Conservation (phyloP, 1,284 basidiomycete genomes). For the Apiotrichum laibachii region DNA sequence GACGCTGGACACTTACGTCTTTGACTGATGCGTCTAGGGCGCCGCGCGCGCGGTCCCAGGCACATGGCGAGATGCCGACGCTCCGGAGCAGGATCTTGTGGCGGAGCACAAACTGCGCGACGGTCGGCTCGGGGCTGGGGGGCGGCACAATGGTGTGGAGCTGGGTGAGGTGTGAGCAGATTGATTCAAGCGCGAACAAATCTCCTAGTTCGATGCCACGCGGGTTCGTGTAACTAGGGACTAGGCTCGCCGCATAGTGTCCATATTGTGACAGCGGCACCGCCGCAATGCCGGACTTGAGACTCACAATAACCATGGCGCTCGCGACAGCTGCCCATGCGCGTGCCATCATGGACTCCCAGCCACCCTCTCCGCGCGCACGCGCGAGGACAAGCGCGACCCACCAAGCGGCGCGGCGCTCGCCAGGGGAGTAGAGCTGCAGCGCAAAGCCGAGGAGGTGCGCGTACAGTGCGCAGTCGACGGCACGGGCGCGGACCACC, state of each 20-base stretch:
- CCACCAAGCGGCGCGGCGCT: constrained; percentile 39
- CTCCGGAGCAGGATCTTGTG: constrained; percentile 15
- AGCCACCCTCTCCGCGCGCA: neutral
- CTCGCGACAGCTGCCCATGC: constrained; percentile 26
- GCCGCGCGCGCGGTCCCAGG: neutral
- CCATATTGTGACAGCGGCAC: too few relatives aligned
- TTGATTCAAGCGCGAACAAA: too few relatives aligned
- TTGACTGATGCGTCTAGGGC: neutral
- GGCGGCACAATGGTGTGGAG: constrained; percentile 15
- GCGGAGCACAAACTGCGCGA: constrained; percentile 15
- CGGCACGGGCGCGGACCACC: constrained; percentile 25
- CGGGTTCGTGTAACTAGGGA: too few relatives aligned
- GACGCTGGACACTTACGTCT: neutral
- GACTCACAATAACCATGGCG: constrained; percentile 36
- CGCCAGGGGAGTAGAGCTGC: constrained; percentile 24
- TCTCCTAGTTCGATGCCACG: too few relatives aligned
- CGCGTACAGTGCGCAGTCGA: constrained; percentile 41
- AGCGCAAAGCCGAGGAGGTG: constrained; percentile 28
- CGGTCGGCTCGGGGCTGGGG: neutral
- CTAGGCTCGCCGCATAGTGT: too few relatives aligned
- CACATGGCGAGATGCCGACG: neutral
- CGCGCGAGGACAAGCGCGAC: constrained; percentile 25
- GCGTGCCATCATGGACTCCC: constrained; percentile 19
- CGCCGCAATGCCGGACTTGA: neutral
- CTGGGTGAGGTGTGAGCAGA: constrained; percentile 10